These are phyloP conservation scores for Wickerhamomyces sp. DNA, from an alignment of 1,139 yeast genomes.

Conservation along the genomic window DNA sequence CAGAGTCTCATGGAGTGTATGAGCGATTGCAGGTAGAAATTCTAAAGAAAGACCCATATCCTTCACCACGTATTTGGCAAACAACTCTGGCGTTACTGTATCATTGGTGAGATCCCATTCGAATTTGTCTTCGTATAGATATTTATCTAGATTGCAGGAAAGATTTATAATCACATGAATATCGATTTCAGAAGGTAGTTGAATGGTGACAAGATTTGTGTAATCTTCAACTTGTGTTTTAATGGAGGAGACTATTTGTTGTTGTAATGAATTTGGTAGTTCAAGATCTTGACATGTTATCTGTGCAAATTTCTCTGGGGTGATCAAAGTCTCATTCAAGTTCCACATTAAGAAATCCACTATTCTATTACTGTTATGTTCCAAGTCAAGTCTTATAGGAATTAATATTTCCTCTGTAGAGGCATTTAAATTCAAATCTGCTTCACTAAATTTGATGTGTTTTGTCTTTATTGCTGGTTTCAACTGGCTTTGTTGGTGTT, in stretches of 20 bases:
- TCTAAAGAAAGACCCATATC: constrained; percentile 85
- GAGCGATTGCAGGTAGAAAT: constrained; percentile 86
- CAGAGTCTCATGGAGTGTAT: constrained; percentile 76
- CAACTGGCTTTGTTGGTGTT: constrained; percentile 12
- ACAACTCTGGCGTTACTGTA: constrained; percentile 73
- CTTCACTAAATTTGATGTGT: constrained; percentile 22
- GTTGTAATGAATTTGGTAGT: constrained; percentile 58
- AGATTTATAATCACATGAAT: constrained; percentile 75
- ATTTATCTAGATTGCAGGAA: constrained; percentile 78
- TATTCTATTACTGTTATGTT: constrained; percentile 61
- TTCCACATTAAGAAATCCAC: constrained; percentile 92
- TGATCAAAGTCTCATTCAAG: constrained; percentile 65
- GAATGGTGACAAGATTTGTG: constrained; percentile 56
- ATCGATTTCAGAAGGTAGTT: constrained; percentile 58
- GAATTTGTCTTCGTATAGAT: constrained; percentile 83
- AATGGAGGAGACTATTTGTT: constrained; percentile 66
- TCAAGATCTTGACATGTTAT: constrained; percentile 81
- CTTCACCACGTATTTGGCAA: constrained; percentile 75
- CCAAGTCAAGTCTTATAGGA: constrained; percentile 76
- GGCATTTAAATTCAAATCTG: constrained; percentile 30
- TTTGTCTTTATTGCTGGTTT: constrained; percentile 34
- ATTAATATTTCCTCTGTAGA: constrained; percentile 47
- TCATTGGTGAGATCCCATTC: constrained; percentile 82
- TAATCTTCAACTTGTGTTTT: constrained; percentile 78
- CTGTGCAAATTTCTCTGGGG: constrained; percentile 81